phyloP scores from a whole-genome alignment of 1,284 basidiomycete species.

The Vanrija pseudolonga region DNA sequence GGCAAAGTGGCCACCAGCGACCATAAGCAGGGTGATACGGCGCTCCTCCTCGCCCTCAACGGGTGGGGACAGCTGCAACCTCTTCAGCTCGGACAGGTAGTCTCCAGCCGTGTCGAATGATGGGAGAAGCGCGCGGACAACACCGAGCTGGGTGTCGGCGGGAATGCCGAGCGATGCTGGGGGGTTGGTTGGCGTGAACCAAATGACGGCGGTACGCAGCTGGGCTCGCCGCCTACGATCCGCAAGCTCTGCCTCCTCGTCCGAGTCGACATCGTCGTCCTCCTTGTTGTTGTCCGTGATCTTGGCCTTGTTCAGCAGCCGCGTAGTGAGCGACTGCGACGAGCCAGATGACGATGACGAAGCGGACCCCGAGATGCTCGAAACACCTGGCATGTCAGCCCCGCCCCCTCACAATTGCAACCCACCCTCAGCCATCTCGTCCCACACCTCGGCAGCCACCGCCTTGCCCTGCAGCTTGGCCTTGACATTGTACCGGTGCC shows the following conservation, averaged over 20 bases:
- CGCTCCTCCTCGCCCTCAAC: conserved; percentile 57
- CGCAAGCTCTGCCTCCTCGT: conserved; percentile 45
- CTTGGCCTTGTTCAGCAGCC: conserved; percentile 61
- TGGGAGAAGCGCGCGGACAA: conserved; percentile 75
- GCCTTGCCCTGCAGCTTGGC: conserved; percentile 60
- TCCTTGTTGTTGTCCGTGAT: conserved; percentile 11
- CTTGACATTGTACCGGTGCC: conserved; percentile 98
- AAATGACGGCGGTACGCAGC: conserved; percentile 72
- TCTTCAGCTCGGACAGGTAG: conserved; percentile 54
- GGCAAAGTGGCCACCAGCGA: conserved; percentile 95
- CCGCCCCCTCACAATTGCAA: not conserved
- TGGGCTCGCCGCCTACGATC: conserved; percentile 47
- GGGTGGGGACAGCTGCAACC: conserved; percentile 60
- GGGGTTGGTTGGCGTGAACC: conserved; percentile 69
- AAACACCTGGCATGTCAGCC: conserved; percentile 58
- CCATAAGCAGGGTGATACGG: conserved; percentile 91
- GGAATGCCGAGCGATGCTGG: conserved; percentile 45
- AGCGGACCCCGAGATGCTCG: conserved; percentile 84
- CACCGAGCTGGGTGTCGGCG: conserved; percentile 73
- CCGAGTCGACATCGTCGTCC: conserved; percentile 28
- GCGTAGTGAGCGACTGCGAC: conserved; percentile 50
- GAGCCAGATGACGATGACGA: conserved; percentile 60
- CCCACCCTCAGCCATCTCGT: conserved; percentile 72
- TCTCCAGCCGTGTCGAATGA: conserved; percentile 49
- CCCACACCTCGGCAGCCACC: conserved; percentile 68